Conservation (phyloP, 768 basidiomycete genomes). For the Suillus subaureus region DNA sequence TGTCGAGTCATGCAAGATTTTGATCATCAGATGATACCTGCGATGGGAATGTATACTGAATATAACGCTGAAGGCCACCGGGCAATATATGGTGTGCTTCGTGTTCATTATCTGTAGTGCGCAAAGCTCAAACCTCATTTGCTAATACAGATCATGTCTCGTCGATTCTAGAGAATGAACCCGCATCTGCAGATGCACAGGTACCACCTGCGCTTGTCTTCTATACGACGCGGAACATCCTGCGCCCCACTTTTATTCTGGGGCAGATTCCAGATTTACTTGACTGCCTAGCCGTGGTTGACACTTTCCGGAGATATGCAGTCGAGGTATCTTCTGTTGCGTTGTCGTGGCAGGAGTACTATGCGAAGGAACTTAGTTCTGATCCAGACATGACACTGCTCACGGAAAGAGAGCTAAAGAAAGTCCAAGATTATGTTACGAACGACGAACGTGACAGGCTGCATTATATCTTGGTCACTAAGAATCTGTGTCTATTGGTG, state of each 20-base stretch:
- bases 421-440: slow-evolving; percentile 15
- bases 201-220: slow-evolving; percentile 24
- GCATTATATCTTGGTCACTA: slow-evolving; percentile 27
- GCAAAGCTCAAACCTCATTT: not conserved
- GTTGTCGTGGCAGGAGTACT: slow-evolving; percentile 30
- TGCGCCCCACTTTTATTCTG: slow-evolving; percentile 29
- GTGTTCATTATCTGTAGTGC: not conserved
- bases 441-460: slow-evolving; percentile 19
- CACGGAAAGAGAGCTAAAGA: slow-evolving; percentile 18
- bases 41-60: slow-evolving; percentile 2
- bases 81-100: slow-evolving; percentile 11
- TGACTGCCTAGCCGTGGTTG: slow-evolving; percentile 24
- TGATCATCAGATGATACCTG: not conserved
- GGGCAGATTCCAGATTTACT: slow-evolving; percentile 35
- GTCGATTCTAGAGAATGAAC: not conserved
- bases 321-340: slow-evolving; percentile 19
- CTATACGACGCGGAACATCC: slow-evolving; percentile 32
- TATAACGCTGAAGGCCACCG: slow-evolving; percentile 6
- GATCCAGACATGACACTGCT: slow-evolving; percentile 21
- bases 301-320: slow-evolving; percentile 24
- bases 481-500: slow-evolving; percentile 25
- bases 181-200: not conserved
- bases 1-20: not conserved
- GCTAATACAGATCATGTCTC: slow-evolving; percentile 9
- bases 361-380: slow-evolving; percentile 13